Evolutionary conservation across 257 asterid species (phyloP).

Genomic region (Primulina huaijiensis): DNA sequence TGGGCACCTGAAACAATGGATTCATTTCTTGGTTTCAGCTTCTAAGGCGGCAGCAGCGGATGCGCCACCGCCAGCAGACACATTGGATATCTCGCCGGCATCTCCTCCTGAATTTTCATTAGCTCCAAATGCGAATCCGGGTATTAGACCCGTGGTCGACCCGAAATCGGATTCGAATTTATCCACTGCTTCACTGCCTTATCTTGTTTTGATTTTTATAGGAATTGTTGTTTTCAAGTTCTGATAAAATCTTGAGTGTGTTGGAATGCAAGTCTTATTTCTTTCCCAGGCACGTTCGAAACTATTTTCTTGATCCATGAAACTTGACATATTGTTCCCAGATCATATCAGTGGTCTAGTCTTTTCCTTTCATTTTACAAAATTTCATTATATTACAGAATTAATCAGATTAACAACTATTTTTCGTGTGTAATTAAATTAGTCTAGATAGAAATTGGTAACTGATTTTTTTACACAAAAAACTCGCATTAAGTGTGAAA

Average conservation of each 20-base stretch:
- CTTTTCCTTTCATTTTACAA: too few relatives aligned
- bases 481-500: too few relatives aligned
- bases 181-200: conserved; percentile 21
- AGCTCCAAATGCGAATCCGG: conserved; percentile 48
- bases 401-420: too few relatives aligned
- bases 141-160: conserved; percentile 50
- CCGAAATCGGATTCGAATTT: conserved; percentile 39
- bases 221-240: conserved; percentile 33
- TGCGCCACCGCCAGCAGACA: conserved; percentile 31
- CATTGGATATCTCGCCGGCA: conserved; percentile 30
- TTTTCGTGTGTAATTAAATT: too few relatives aligned
- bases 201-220: conserved; percentile 28
- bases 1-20: too few relatives aligned
- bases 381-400: too few relatives aligned
- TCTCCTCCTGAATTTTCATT: conserved; percentile 37
- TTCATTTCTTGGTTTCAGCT: conserved; percentile 27
- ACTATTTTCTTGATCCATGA: conserved; percentile 1
- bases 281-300: neutral
- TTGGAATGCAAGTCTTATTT: neutral
- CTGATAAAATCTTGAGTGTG: neutral
- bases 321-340: neutral
- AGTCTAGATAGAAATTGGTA: too few relatives aligned
- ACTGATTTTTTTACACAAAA: too few relatives aligned
- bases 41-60: conserved; percentile 41
- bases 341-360: neutral